A percentile compares a stretch with the other conserved stretches of the same genome.
phyloP scores from a whole-genome alignment of 331 rosid genomes.

The Cydonia oblonga region DNA sequence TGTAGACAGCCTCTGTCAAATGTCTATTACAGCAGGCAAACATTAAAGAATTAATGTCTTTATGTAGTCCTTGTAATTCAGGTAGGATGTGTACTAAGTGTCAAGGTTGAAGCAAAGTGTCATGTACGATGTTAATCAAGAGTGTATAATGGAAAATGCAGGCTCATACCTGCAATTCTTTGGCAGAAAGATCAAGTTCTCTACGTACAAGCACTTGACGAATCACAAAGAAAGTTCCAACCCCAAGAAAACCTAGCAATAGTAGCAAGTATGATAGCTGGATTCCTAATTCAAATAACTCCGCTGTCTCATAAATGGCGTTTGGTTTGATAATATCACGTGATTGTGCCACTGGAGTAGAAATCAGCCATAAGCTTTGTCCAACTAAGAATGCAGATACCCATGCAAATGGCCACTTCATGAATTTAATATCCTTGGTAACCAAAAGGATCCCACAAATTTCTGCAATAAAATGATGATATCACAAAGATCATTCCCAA shows the following conservation, averaged over 20 bases:
- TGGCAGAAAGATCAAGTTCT: constrained; percentile 97
- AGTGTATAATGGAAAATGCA: constrained; percentile 10
- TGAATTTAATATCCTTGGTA: constrained; percentile 27
- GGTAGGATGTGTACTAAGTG: background rate
- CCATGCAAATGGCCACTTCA: constrained; percentile 30
- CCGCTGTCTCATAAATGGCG: constrained; percentile 58
- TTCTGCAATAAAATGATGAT: constrained; percentile 17
- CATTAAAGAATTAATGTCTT: background rate
- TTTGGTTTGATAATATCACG: constrained; percentile 39
- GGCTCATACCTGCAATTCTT: constrained; percentile 71
- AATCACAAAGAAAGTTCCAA: constrained; percentile 74
- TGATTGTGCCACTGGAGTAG: constrained; percentile 54
- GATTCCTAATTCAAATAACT: constrained; percentile 83
- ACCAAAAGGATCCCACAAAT: constrained; percentile 25
- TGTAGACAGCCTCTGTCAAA: background rate
- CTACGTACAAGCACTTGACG: constrained; percentile 97
- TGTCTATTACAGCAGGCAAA: background rate
- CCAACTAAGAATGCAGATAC: constrained; percentile 47
- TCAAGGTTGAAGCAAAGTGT: constrained; percentile 4
- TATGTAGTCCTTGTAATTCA: too few relatives aligned
- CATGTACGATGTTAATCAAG: background rate
- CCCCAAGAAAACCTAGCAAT: constrained; percentile 68
- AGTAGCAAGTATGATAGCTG: constrained; percentile 70
- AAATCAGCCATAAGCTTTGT: constrained; percentile 41
- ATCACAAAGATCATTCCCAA: background rate